Percentiles rank a stretch among this genome's conserved stretches.
These are phyloP conservation scores for Annulohypoxylon moriforme DNA, from an alignment of 495 filamentous ascomycete genomes.

Conservation along the genomic window DNA sequence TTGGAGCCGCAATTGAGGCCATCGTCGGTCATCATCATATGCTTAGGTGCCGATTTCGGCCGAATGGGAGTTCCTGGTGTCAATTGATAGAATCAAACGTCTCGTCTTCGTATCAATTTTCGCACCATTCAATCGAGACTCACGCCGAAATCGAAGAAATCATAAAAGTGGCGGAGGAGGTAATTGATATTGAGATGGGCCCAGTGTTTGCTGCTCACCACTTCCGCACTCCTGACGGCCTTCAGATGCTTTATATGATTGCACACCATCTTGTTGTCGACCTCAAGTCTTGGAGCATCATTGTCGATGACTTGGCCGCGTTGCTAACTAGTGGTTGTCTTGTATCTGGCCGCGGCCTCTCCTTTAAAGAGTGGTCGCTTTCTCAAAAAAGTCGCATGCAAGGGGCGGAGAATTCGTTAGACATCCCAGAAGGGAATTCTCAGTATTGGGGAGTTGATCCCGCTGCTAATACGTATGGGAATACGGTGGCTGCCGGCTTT, in stretches of 20 bases:
- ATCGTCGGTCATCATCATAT: constrained; percentile 75
- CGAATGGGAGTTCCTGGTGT: constrained; percentile 52
- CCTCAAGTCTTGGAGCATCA: constrained; percentile 75
- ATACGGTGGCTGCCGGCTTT: constrained; percentile 54
- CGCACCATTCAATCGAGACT: constrained; percentile 50
- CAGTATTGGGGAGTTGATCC: constrained; percentile 62
- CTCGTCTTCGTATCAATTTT: constrained; percentile 54
- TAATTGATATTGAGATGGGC: constrained; percentile 53
- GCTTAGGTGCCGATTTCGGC: constrained; percentile 74
- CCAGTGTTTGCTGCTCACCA: constrained; percentile 55
- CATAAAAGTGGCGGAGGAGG: constrained; percentile 51
- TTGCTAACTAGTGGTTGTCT: constrained; percentile 63
- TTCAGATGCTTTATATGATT: constrained; percentile 69
- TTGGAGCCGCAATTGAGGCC: constrained; percentile 66
- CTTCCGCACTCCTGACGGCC: constrained; percentile 61
- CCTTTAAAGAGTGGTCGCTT: constrained; percentile 73
- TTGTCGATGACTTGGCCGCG: constrained; percentile 74
- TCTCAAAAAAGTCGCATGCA: constrained; percentile 52
- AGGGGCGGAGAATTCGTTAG: constrained; percentile 47
- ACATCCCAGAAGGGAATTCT: constrained; percentile 52
- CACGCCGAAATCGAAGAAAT: constrained; percentile 55
- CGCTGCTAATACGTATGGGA: constrained; percentile 58
- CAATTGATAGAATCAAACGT: constrained; percentile 55
- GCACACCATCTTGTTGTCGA: constrained; percentile 78
- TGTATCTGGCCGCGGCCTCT: constrained; percentile 57